Conservation (phyloP, 129 eudicot species). For the Centrapalus pauciflorus region DNA sequence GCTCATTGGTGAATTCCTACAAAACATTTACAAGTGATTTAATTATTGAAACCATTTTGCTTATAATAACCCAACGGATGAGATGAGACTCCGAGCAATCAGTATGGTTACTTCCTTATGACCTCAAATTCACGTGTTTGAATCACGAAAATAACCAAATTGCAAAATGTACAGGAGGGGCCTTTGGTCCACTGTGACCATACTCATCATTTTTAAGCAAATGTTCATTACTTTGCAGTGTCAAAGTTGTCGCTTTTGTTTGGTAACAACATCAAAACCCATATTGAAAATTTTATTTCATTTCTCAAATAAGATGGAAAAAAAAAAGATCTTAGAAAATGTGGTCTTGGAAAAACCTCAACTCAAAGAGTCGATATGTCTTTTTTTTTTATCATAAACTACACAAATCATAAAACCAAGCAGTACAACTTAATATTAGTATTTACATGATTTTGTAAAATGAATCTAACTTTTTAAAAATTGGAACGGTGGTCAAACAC, state of each 20-base stretch:
- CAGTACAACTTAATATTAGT: background rate
- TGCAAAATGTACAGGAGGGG: too few relatives aligned
- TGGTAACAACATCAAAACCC: background rate
- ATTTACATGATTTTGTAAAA: background rate
- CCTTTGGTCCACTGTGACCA: too few relatives aligned
- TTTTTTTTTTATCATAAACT: background rate
- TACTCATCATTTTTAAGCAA: too few relatives aligned
- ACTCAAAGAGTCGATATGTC: background rate
- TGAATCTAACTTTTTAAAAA: background rate
- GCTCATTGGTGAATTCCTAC: conserved; percentile 74
- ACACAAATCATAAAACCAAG: background rate
- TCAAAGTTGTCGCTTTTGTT: background rate
- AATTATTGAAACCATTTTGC: background rate
- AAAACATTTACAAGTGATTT: background rate
- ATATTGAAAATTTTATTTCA: background rate
- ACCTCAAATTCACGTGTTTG: background rate
- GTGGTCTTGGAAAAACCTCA: background rate
- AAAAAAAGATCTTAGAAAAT: background rate
- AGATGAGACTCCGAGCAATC: too few relatives aligned
- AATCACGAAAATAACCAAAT: background rate
- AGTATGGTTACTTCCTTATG: background rate
- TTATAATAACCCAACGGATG: background rate
- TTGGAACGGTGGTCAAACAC: background rate
- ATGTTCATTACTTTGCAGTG: too few relatives aligned
- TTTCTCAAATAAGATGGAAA: too few relatives aligned